phyloP scores from a whole-genome alignment of 805 yeast species.

The Yarrowia sp. region DNA sequence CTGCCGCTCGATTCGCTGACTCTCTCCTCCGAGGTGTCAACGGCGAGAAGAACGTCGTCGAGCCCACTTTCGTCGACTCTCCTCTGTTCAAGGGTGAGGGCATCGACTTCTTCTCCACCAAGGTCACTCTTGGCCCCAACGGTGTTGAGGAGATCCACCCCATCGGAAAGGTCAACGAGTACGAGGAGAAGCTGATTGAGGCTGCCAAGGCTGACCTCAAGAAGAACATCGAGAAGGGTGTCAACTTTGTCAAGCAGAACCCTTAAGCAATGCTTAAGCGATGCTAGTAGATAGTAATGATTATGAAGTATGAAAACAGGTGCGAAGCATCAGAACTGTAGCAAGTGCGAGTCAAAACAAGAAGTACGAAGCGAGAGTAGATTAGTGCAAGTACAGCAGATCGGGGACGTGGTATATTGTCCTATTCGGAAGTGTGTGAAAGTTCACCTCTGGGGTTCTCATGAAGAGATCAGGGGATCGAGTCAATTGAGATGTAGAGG shows the following conservation, averaged over 20 bases:
- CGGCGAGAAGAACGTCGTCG: conserved; percentile 56
- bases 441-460: too few species aligned
- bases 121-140: conserved; percentile 88
- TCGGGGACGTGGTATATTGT: too few species aligned
- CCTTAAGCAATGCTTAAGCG: conserved; percentile 22
- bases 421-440: too few species aligned
- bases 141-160: conserved; percentile 86
- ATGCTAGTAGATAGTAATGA: background rate
- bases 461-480: too few species aligned
- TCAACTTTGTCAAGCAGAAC: conserved; percentile 40
- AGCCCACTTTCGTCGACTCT: conserved; percentile 63
- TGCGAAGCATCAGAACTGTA: background rate
- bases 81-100: conserved; percentile 88
- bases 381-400: too few species aligned
- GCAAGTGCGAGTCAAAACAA: too few species aligned
- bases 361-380: too few species aligned
- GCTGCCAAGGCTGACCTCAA: conserved; percentile 85
- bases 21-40: conserved; percentile 55
- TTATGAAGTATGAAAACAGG: background rate
- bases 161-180: conserved; percentile 74
- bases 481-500: too few species aligned
- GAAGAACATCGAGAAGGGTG: conserved; percentile 79
- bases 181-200: conserved; percentile 84
- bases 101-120: conserved; percentile 94
- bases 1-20: conserved; percentile 83